phyloP scores from a whole-genome alignment of 2,329 filamentous ascomycete genomes.

The Colletotrichum salicis region DNA sequence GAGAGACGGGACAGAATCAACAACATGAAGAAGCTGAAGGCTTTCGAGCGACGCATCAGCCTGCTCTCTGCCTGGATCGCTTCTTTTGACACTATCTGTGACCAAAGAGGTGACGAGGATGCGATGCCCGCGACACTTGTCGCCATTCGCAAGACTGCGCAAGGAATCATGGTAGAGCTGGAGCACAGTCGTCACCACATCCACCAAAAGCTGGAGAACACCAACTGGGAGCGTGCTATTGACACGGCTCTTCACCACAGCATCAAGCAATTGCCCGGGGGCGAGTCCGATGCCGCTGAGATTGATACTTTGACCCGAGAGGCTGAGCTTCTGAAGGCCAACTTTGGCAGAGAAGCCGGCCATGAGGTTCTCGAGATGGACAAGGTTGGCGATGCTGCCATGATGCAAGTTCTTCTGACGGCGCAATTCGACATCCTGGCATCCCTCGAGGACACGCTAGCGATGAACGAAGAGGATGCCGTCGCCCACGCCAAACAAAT shows the following conservation, averaged over 20 bases:
- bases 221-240: constrained; percentile 86
- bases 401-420: constrained; percentile 84
- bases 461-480: constrained; percentile 86
- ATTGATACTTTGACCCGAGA: constrained; percentile 80
- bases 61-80: constrained; percentile 93
- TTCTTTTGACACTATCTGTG: constrained; percentile 86
- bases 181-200: constrained; percentile 92
- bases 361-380: constrained; percentile 85
- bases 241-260: constrained; percentile 90
- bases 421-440: constrained; percentile 93
- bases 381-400: constrained; percentile 78
- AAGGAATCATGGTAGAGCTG: constrained; percentile 88
- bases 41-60: constrained; percentile 85
- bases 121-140: constrained; percentile 74
- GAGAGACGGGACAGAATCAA: constrained; percentile 83
- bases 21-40: constrained; percentile 83
- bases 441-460: constrained; percentile 82
- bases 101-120: constrained; percentile 74
- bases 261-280: constrained; percentile 78
- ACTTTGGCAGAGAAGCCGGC: constrained; percentile 83
- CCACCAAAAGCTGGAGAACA: constrained; percentile 82
- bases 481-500: constrained; percentile 81
- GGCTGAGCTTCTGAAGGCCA: constrained; percentile 84
- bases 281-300: constrained; percentile 76
- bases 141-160: constrained; percentile 86